These are phyloP conservation scores for Fusarium chaquense DNA, from an alignment of 2,329 filamentous ascomycete species.

Conservation along the genomic window DNA sequence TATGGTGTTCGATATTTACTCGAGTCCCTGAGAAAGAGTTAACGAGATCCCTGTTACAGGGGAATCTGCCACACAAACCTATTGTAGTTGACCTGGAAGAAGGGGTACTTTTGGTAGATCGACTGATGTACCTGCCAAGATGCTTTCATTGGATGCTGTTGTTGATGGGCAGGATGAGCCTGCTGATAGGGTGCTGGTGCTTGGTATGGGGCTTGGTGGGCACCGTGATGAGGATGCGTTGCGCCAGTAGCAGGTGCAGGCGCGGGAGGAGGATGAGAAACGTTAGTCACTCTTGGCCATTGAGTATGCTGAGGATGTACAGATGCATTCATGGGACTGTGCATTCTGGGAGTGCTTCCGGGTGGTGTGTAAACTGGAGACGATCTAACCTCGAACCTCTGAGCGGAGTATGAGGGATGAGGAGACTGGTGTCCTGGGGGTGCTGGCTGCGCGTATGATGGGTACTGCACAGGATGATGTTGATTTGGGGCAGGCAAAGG, in stretches of 20 bases:
- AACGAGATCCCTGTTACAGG: constrained; percentile 14
- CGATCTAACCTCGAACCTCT: constrained; percentile 43
- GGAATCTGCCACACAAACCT: constrained; percentile 55
- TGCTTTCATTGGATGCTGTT: constrained; percentile 46
- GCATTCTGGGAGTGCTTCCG: constrained; percentile 2
- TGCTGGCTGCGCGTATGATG: constrained; percentile 22
- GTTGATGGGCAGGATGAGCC: constrained; percentile 13
- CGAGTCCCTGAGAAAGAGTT: constrained; percentile 58
- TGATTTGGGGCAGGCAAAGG: constrained; percentile 14
- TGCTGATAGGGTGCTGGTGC: constrained; percentile 22
- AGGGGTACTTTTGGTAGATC: constrained; percentile 67
- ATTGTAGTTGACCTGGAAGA: constrained; percentile 71
- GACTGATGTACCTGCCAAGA: constrained; percentile 54
- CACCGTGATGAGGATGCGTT: constrained; percentile 3
- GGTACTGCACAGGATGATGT: constrained; percentile 29
- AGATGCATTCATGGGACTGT: constrained; percentile 2
- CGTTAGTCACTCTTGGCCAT: constrained; percentile 15
- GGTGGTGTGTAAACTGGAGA: constrained; percentile 30
- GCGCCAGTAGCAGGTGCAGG: not conserved
- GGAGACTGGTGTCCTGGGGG: constrained; percentile 21
- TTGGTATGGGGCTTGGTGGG: constrained; percentile 4
- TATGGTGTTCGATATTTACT: constrained; percentile 71
- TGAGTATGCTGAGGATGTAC: constrained; percentile 25
- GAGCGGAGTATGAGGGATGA: constrained; percentile 31
- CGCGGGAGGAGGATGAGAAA: not conserved